Conservation (phyloP, 2,329 filamentous ascomycete genomes). For the Sporothrix mexicana region DNA sequence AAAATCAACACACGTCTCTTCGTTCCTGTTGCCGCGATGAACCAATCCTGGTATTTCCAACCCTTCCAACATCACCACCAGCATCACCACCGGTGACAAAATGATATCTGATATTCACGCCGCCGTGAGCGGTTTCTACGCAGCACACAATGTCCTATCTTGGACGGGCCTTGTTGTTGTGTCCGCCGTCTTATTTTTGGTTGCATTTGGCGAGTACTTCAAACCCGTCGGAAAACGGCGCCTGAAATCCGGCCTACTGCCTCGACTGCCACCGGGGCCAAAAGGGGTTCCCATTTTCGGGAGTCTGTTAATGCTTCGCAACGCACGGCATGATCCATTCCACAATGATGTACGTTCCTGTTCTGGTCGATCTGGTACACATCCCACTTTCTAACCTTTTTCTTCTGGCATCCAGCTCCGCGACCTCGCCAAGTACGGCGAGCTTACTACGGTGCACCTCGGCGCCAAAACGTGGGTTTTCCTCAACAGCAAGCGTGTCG, state of each 20-base stretch:
- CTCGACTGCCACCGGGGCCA: constrained; percentile 5
- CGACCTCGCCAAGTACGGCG: background rate
- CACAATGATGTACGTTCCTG: constrained; percentile 1
- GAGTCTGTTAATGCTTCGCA: background rate
- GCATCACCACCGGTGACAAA: no score
- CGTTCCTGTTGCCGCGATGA: no score
- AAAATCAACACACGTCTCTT: no score
- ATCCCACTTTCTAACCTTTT: background rate
- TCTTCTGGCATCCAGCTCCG: background rate
- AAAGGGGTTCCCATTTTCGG: background rate
- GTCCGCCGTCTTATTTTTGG: background rate
- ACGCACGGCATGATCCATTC: background rate
- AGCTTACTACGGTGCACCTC: constrained; percentile 4
- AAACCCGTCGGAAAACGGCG: background rate
- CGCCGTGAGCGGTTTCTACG: background rate
- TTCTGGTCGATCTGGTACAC: no score
- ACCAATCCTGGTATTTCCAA: no score
- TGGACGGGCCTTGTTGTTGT: background rate
- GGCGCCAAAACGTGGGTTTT: background rate
- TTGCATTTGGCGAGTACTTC: background rate
- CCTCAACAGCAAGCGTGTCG: constrained; percentile 23
- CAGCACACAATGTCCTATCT: constrained; percentile 1
- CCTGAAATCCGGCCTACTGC: background rate
- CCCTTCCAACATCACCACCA: no score
- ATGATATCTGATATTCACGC: constrained; percentile 4